Conservation (phyloP, 768 basidiomycete genomes). For the Psilocybe tampanensis region DNA sequence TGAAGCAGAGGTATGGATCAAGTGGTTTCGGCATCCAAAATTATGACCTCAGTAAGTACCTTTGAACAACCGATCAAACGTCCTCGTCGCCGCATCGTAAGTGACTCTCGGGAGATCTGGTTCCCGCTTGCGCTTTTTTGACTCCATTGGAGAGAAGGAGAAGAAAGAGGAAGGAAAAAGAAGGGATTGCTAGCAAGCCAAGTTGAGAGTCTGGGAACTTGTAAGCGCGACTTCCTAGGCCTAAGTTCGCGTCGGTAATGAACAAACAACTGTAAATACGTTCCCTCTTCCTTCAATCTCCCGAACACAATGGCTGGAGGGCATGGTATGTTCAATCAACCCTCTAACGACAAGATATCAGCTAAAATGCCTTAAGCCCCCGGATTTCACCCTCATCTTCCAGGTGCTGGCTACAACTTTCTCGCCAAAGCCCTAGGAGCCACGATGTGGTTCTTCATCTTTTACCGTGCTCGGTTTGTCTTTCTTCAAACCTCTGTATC, state of each 20-base stretch:
- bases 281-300: conserved; percentile 18
- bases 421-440: conserved; percentile 87
- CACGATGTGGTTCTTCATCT: conserved; percentile 99
- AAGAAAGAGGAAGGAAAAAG: conserved; percentile 12
- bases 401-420: conserved; percentile 74
- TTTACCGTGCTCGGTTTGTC: conserved; percentile 89
- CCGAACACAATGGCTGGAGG: conserved; percentile 44
- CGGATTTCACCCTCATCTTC: conserved; percentile 90
- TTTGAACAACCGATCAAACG: conserved; percentile 58
- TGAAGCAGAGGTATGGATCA: conserved; percentile 26
- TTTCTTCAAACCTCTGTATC: background rate
- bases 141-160: conserved; percentile 32
- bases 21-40: background rate
- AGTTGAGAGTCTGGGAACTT: conserved; percentile 12
- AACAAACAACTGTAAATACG: conserved; percentile 39
- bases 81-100: conserved; percentile 42
- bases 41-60: conserved; percentile 35
- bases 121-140: conserved; percentile 48
- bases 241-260: conserved; percentile 19
- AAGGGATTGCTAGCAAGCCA: conserved; percentile 6
- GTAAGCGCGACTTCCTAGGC: conserved; percentile 11
- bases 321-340: conserved; percentile 30
- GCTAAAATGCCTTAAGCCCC: conserved; percentile 41
- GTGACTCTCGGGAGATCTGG: conserved; percentile 42
- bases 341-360: background rate